Evolutionary conservation across 129 eudicot genomes (phyloP).

Genomic region (Escallonia herrerae): DNA sequence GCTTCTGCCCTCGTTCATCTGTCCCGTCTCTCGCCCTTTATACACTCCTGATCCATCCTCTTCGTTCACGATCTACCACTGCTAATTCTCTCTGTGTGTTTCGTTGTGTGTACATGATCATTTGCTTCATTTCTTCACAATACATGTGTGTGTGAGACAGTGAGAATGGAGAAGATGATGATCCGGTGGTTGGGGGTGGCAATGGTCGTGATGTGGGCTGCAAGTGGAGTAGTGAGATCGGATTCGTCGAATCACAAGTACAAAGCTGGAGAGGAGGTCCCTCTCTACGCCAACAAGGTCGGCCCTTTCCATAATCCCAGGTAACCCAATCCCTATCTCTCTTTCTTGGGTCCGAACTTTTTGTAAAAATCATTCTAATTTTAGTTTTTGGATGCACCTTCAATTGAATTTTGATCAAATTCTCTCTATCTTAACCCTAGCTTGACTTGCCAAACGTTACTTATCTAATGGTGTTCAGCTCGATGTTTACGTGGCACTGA

Average conservation of each 20-base stretch:
- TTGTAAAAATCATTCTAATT: neutral
- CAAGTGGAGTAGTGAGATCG: constrained; percentile 35
- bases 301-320: constrained; percentile 96
- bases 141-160: neutral
- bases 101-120: neutral
- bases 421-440: too few species aligned
- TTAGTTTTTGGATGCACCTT: neutral
- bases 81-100: constrained; percentile 7
- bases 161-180: constrained; percentile 24
- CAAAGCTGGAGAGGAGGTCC: constrained; percentile 61
- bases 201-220: constrained; percentile 10
- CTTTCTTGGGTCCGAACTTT: neutral
- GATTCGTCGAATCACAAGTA: constrained; percentile 70
- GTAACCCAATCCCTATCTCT: constrained; percentile 9
- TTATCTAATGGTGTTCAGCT: too few species aligned
- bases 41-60: neutral
- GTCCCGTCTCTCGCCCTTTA: too few species aligned
- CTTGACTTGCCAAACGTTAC: too few species aligned
- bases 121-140: neutral
- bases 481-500: too few species aligned
- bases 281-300: constrained; percentile 80
- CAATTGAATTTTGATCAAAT: too few species aligned
- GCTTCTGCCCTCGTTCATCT: too few species aligned
- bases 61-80: constrained; percentile 1
- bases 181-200: constrained; percentile 36